Percentiles rank a stretch among this genome's conserved stretches.
phyloP scores from a whole-genome alignment of 202 grass and related monocot species.

The Bolboschoenoplectus hybrid region DNA sequence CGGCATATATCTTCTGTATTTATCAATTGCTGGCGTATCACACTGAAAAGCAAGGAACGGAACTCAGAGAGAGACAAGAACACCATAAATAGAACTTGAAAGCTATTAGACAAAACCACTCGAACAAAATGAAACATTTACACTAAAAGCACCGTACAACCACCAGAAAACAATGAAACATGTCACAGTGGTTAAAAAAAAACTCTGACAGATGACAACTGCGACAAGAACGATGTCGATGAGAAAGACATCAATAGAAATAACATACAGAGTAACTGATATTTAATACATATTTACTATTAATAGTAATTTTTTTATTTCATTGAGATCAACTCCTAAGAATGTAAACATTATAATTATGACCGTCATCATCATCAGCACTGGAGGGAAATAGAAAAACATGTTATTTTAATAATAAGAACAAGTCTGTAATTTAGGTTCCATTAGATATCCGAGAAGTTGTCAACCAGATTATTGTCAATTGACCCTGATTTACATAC shows the following conservation, averaged over 20 bases:
- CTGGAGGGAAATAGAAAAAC: background rate
- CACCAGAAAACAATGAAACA: background rate
- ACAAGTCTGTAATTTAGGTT: background rate
- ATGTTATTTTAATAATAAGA: constrained; percentile 4
- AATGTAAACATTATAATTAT: constrained; percentile 22
- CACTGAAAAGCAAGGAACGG: constrained; percentile 54
- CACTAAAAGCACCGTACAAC: constrained; percentile 21
- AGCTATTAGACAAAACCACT: constrained; percentile 10
- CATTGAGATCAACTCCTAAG: constrained; percentile 23
- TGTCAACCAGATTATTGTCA: background rate
- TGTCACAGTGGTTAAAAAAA: background rate
- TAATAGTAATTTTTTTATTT: background rate
- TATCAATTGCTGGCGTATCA: constrained; percentile 93
- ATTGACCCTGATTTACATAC: background rate
- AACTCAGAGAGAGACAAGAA: background rate
- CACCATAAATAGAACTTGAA: background rate
- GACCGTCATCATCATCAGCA: background rate
- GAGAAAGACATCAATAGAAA: background rate
- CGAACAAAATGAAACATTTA: constrained; percentile 11
- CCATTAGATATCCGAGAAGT: background rate
- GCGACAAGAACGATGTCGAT: background rate
- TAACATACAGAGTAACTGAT: constrained; percentile 1
- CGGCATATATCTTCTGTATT: constrained; percentile 96
- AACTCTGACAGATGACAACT: background rate
- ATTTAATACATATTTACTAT: background rate